Base-by-base conservation (phyloP, 2,329 filamentous ascomycete genomes). In the Aureobasidium sp. region DNA sequence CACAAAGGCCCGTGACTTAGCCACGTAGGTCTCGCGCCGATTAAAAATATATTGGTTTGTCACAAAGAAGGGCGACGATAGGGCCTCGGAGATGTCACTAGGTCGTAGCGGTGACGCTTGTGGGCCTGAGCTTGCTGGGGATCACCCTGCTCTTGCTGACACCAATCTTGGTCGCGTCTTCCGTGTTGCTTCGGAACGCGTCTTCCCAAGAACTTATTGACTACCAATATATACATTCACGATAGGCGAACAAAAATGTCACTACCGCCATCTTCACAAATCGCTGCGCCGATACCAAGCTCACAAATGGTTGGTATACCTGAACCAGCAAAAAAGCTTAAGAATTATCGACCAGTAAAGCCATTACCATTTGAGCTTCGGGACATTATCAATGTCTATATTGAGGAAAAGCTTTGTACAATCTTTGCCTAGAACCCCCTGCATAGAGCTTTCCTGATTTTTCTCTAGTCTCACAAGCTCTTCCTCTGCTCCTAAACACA, bases 341-440 rank as follows among this genome's bases (percentile, higher is more conserved):
- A 63, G 27, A 37, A 29, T 9, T 63, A 63, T 56, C 41, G 63
- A 27, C 73, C 78, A n/a, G 79, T 81, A 7, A 79, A 76, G 64
- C 73, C 76, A 46, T 74, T 92, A 13, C 84, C 86, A 1, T 83
- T 81, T 63, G 85, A 88, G 68, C 74, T 92, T 20, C 82, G 81
- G 61, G 78, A 84, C 63, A 86, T 90, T 68, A 85, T 84, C 67
- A 83, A 84, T 63, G 87, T 90, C 48, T 89, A 88, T 70, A 78
- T 93, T 0, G 89, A 93, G 73, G 89, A 93, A 73, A 80, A 44
- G 63, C 82, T 92, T 32, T 88, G 86, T 87, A 76, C 41, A 62
- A 79, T 72, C 61, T 15, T 10, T 7, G 2, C 34, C 3, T 26
- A 7, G 20, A 5, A 2, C 20, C n/a, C 3, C 24, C 8, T 17